Conservation (phyloP, 208 protist species). For the Leishmania arabica region DNA sequence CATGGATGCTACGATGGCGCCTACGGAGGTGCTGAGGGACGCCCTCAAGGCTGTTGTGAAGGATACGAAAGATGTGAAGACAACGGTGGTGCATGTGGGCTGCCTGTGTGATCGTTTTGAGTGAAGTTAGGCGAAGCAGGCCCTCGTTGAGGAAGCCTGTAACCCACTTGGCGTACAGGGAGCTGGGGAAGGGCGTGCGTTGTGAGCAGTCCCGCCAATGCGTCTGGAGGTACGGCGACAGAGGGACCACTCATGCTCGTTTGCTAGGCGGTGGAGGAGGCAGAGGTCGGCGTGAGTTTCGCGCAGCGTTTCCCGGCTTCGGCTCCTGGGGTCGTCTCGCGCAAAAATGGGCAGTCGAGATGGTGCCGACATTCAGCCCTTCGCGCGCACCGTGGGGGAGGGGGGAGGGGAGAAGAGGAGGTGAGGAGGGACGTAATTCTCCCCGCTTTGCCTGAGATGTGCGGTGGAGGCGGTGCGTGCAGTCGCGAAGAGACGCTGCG, state of each 20-base stretch:
- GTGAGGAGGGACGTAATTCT: background rate
- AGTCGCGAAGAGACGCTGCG: slow-evolving; percentile 32
- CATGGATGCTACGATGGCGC: slow-evolving; percentile 26
- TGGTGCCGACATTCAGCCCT: slow-evolving; percentile 38
- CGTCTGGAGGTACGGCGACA: slow-evolving; percentile 42
- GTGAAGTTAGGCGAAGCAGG: slow-evolving; percentile 32
- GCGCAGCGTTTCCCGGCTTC: background rate
- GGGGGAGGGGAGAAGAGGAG: no score
- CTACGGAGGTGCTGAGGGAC: slow-evolving; percentile 1
- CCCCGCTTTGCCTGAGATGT: slow-evolving; percentile 29
- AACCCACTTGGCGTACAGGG: slow-evolving; percentile 38
- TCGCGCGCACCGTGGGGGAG: slow-evolving; percentile 15
- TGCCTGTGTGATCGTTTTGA: slow-evolving; percentile 50
- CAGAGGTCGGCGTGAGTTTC: slow-evolving; percentile 31
- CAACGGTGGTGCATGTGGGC: slow-evolving; percentile 25
- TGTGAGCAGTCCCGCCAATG: slow-evolving; percentile 50
- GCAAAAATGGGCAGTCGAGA: slow-evolving; percentile 4
- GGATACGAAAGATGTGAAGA: slow-evolving; percentile 19
- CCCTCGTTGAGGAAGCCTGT: slow-evolving; percentile 40
- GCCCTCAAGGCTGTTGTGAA: slow-evolving; percentile 21
- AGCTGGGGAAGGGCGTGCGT: slow-evolving; percentile 49
- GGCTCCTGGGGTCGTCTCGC: background rate
- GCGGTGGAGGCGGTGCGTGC: slow-evolving; percentile 29
- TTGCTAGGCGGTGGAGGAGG: slow-evolving; percentile 26
- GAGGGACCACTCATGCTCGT: slow-evolving; percentile 3